These are phyloP conservation scores for Hirsutella minnesotensis DNA, from an alignment of 2,329 filamentous ascomycete species.

Conservation along the genomic window DNA sequence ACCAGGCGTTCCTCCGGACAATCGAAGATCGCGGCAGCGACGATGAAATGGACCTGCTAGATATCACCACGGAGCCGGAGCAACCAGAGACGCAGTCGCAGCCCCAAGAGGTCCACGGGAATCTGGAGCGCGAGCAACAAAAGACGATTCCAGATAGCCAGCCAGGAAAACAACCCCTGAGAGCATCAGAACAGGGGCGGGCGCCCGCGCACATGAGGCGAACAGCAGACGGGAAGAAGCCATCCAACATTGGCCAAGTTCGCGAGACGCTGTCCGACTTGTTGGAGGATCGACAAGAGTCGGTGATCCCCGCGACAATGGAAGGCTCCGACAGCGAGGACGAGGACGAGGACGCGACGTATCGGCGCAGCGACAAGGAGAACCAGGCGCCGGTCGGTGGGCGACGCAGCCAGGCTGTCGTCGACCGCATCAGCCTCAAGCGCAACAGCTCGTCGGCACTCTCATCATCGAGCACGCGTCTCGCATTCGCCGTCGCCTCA, in stretches of 20 bases:
- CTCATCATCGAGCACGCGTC: constrained; percentile 22
- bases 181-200: constrained; percentile 24
- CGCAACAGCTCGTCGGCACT: constrained; percentile 33
- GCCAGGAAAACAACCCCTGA: constrained; percentile 18
- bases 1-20: constrained; percentile 78
- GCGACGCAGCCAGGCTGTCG: constrained; percentile 33
- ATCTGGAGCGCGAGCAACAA: constrained; percentile 15
- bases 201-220: constrained; percentile 50
- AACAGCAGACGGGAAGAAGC: constrained; percentile 51
- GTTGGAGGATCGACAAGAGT: constrained; percentile 53
- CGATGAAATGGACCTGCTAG: constrained; percentile 66
- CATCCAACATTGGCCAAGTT: constrained; percentile 67
- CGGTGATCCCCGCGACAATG: constrained; percentile 34
- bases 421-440: constrained; percentile 65
- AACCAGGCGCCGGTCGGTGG: constrained; percentile 25
- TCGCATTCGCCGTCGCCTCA: constrained; percentile 44
- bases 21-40: constrained; percentile 73
- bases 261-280: constrained; percentile 74
- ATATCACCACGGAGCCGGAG: constrained; percentile 25
- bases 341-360: constrained; percentile 15
- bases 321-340: constrained; percentile 28
- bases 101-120: constrained; percentile 16
- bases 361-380: constrained; percentile 33
- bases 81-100: constrained; percentile 25
- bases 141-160: constrained; percentile 40